phyloP scores from a whole-genome alignment of 108 stramenopile species.

The Fragilariopsis cylindrus region DNA sequence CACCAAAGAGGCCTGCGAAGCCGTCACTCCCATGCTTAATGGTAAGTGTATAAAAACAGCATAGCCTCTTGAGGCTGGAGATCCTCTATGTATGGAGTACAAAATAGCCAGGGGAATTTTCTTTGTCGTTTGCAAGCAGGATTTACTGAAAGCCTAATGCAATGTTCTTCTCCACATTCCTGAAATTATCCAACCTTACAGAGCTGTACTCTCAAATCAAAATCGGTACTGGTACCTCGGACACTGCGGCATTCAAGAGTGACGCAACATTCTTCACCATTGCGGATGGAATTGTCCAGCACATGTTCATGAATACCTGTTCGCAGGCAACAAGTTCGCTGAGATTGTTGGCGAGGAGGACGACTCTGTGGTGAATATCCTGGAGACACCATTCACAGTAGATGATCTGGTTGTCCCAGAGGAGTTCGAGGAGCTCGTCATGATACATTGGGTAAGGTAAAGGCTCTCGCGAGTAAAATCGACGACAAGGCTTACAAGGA shows the following conservation, averaged over 20 bases:
- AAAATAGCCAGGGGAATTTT: not conserved
- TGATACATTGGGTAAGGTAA: not conserved
- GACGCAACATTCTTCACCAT: slow-evolving; percentile 11
- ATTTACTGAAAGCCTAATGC: too few relatives aligned
- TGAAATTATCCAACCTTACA: not conserved
- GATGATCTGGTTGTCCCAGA: not conserved
- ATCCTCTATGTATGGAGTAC: not conserved
- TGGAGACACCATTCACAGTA: not conserved
- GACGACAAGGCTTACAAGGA: not conserved
- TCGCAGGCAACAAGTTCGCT: slow-evolving; percentile 1
- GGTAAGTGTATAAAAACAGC: too few relatives aligned
- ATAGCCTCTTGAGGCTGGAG: not conserved
- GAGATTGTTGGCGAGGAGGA: slow-evolving; percentile 10
- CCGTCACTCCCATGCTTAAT: too few relatives aligned
- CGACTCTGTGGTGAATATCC: not conserved
- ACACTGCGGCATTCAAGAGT: slow-evolving; percentile 30
- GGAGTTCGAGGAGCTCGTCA: slow-evolving; percentile 4
- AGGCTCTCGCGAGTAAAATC: not conserved
- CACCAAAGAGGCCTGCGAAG: too few relatives aligned
- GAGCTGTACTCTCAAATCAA: slow-evolving; percentile 34
- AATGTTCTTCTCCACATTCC: too few relatives aligned
- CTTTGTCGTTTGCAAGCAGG: too few relatives aligned
- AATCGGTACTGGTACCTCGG: slow-evolving; percentile 22
- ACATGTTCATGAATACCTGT: not conserved
- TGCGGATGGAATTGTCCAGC: slow-evolving; percentile 7